A percentile compares a stretch with the other conserved stretches of the same genome.
Evolutionary conservation across 2,329 filamentous ascomycete genomes (phyloP).

Genomic region (Cladobotryum mycophilum): DNA sequence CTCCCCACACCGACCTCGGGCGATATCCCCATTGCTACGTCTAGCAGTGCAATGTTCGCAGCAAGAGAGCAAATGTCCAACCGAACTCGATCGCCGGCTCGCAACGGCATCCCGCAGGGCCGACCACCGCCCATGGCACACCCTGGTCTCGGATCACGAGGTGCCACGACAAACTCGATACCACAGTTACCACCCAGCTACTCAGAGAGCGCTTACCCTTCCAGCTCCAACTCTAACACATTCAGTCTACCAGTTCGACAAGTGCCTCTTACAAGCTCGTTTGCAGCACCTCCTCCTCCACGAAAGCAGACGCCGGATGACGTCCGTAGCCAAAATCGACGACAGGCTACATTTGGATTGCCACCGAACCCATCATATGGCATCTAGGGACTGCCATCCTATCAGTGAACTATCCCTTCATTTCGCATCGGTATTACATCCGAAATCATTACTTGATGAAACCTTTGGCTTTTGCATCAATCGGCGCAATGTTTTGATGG

Average conservation of each 20-base stretch:
- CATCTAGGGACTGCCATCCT: conserved; percentile 17
- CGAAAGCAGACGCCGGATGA: conserved; percentile 53
- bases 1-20: conserved; percentile 61
- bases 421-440: not conserved
- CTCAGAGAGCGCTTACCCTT: conserved; percentile 31
- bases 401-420: conserved; percentile 3
- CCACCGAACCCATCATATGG: conserved; percentile 37
- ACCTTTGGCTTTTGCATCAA: conserved; percentile 25
- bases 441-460: conserved; percentile 12
- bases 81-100: conserved; percentile 46
- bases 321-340: conserved; percentile 43
- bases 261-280: conserved; percentile 51
- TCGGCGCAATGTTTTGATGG: conserved; percentile 26
- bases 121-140: conserved; percentile 37
- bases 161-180: conserved; percentile 46
- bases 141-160: conserved; percentile 48
- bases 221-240: conserved; percentile 42
- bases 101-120: conserved; percentile 40
- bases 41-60: conserved; percentile 46
- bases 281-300: conserved; percentile 52
- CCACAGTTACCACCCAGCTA: conserved; percentile 38
- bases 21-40: conserved; percentile 57
- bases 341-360: conserved; percentile 48
- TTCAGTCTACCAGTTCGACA: conserved; percentile 61
- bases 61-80: conserved; percentile 44